Base-by-base conservation (phyloP, 2,329 filamentous ascomycete species). In the Zopfia rhizophila region DNA sequence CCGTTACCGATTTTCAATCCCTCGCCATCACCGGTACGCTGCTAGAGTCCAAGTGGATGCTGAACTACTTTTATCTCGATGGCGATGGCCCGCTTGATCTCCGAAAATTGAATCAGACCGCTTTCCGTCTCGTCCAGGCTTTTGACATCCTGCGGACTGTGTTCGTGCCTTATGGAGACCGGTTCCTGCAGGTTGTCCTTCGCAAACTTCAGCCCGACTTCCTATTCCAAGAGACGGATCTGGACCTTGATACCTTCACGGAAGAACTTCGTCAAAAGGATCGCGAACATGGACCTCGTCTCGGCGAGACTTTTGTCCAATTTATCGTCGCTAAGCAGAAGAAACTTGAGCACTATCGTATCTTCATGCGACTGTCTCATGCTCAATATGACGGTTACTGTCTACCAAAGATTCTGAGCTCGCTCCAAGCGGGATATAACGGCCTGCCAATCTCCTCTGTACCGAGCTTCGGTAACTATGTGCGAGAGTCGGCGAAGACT, bases 341-440 rank as follows among this genome's bases (percentile, higher is more conserved):
- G 56, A 57, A 58, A 35, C 52, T 53, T 8, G 59, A 60, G 10
- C 53, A 48, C 28, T 60, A 67, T 29, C 61, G 65, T 27, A 62
- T 69, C 13, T 61, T 69, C 38, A 63, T 70, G 52, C 56, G 67
- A 18, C 39, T 70, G 2, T 69, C 66, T 6, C 65, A 68, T 38
- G 66, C 67, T 19, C 66, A 69, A 33, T 70, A 70, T 35, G 67
- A 70, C 40, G 66, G 66, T 10, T 58, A 59, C 12, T 69, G 63
- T 31, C 56, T 69, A 21, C 56, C 59, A 3, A 64, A 55, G 44
- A 68, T 69, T 10, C 62, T 68, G 12, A 23, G 35, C 4, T 55
- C 60, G 7, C 60, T 69, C 3, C 60, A 66, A 40, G 57, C 58
- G 17, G 63, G 60, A 19, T 69, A 69, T 43, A 67, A 66, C 30